Base-by-base conservation (phyloP, 2,329 filamentous ascomycete genomes). In the Colletotrichum viniferum region DNA sequence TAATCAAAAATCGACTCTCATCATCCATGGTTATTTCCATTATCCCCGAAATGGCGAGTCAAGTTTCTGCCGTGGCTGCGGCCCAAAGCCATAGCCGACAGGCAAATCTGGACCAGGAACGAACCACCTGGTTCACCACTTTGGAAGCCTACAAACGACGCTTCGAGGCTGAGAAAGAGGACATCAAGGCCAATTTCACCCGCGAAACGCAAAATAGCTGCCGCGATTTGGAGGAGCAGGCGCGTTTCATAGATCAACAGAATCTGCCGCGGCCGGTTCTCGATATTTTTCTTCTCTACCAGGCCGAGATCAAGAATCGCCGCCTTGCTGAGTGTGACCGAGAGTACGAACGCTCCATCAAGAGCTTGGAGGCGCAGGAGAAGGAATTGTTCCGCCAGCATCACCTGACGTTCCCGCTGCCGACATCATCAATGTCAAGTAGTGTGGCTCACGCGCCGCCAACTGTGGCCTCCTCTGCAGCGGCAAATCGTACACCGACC, bases 81-180 rank as follows among this genome's bases (percentile, higher is more conserved):
- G 7, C 63, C 7, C 73, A 68, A 8, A 43, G 48, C 43, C 56
- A 32, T 10, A 43, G 32, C 38, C 60, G 34, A 14, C 69, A 66
- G 21, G n/a, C 56, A 9, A 71, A 62, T 18, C 12, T 75, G 28
- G 73, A 73, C n/a, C 69, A 73, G 32, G 73, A 75, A 6, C 73
- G 69, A 24, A 60, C 61, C 28, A 63, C 62, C 13, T 75, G 73
- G 73, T 75, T 75, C 24, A 43, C 30, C 3, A 58, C 60, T 3
- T 34, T 73, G 7, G 69, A 68, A 13, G 69, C 56, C 16, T 60
- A 63, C 26, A 75, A 73, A 14, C 18, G 52, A 21, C 62, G 73
- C 10, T 75, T 75, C 13, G 73, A 63, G 26, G 73, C 73, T 28
- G 63, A 68, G 28, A 67, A 36, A 16, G 73, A 75, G 12, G 43